A percentile compares a stretch with the other conserved stretches of the same genome.
These are phyloP conservation scores for Eutrema heterophyllum DNA, from an alignment of 345 rosid genomes.

Conservation along the genomic window DNA sequence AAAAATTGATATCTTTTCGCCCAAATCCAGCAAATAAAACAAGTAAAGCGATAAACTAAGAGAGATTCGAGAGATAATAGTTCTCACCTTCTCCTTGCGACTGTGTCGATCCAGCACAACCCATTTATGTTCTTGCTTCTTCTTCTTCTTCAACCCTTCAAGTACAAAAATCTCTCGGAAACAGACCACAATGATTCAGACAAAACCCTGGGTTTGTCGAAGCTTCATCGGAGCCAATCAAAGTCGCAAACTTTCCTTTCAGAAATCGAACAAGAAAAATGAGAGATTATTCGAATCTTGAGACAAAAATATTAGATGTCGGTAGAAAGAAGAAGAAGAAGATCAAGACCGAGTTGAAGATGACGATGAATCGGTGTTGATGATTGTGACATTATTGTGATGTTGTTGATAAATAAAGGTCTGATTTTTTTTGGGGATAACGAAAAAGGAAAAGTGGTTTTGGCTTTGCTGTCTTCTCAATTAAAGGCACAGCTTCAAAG, in stretches of 20 bases:
- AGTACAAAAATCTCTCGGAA: background rate
- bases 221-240: slow-evolving; percentile 28
- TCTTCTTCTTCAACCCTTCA: background rate
- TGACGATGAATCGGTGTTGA: slow-evolving; percentile 27
- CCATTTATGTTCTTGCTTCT: slow-evolving; percentile 42
- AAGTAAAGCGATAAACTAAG: background rate
- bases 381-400: slow-evolving; percentile 24
- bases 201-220: slow-evolving; percentile 13
- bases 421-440: background rate
- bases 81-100: slow-evolving; percentile 55
- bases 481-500: slow-evolving; percentile 17
- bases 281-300: background rate
- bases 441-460: slow-evolving; percentile 5
- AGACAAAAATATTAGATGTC: slow-evolving; percentile 9
- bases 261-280: background rate
- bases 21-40: background rate
- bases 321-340: slow-evolving; percentile 15
- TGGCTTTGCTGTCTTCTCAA: slow-evolving; percentile 32
- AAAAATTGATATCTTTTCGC: background rate
- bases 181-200: slow-evolving; percentile 20
- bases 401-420: slow-evolving; percentile 15
- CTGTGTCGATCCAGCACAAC: slow-evolving; percentile 77
- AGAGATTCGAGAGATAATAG: background rate
- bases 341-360: slow-evolving; percentile 27
- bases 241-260: background rate